Evolutionary conservation across 192 early-diverging fungal genomes (phyloP).

Genomic region (Coemansia sp.): DNA sequence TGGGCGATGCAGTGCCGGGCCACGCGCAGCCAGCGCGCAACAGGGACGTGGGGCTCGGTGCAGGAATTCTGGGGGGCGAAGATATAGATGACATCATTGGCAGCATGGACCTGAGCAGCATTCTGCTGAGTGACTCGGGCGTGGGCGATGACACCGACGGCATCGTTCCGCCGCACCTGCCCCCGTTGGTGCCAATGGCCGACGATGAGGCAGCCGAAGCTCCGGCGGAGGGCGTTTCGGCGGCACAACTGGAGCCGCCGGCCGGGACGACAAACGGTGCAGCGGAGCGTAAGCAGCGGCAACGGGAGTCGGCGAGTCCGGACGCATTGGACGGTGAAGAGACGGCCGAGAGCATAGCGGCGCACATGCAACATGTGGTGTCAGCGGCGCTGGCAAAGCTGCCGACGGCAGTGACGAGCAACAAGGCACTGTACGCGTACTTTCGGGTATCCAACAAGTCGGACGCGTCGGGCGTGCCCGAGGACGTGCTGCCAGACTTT

Average conservation of each 20-base stretch:
- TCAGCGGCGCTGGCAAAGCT: constrained; percentile 29
- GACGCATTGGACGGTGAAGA: constrained; percentile 24
- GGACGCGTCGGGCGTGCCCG: constrained; percentile 28
- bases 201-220: background rate
- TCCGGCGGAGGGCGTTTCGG: too few relatives aligned
- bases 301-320: constrained; percentile 2
- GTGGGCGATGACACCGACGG: constrained; percentile 18
- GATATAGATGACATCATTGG: constrained; percentile 26
- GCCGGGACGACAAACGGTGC: background rate
- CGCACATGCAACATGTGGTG: constrained; percentile 29
- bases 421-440: constrained; percentile 39
- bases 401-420: constrained; percentile 12
- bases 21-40: background rate
- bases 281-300: background rate
- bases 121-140: constrained; percentile 19
- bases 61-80: background rate
- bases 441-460: constrained; percentile 34
- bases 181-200: constrained; percentile 17
- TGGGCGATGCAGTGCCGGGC: background rate
- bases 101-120: constrained; percentile 18
- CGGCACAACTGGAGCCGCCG: too few relatives aligned
- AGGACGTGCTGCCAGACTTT: constrained; percentile 36
- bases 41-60: background rate
- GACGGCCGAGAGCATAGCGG: constrained; percentile 23
- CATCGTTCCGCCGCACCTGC: constrained; percentile 30